phyloP scores from a whole-genome alignment of 2,329 filamentous ascomycete genomes.

The Trichoderma sp. region DNA sequence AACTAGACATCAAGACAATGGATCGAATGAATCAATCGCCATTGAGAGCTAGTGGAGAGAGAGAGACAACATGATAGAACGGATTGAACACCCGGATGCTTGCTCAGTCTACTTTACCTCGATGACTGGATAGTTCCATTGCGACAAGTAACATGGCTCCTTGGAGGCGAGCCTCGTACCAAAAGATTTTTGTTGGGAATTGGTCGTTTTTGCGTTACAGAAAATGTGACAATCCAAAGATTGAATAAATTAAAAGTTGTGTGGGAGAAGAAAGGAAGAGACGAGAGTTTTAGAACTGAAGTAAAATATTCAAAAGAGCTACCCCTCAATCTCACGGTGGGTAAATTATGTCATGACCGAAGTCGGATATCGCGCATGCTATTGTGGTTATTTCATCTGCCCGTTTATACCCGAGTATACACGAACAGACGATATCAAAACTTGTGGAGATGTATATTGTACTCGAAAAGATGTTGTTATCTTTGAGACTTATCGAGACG shows the following conservation, averaged over 20 bases:
- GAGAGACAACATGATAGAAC: constrained; percentile 9
- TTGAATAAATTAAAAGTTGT: background rate
- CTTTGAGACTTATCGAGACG: background rate
- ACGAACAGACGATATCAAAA: background rate
- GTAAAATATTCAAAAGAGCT: background rate
- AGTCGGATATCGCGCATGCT: constrained; percentile 6
- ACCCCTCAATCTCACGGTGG: constrained; percentile 18
- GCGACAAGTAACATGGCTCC: constrained; percentile 25
- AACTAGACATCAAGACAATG: background rate
- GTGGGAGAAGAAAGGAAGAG: background rate
- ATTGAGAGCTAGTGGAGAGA: background rate
- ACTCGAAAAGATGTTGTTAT: background rate
- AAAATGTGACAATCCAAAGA: background rate
- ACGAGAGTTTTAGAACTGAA: background rate
- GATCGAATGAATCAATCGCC: background rate
- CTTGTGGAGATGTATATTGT: background rate
- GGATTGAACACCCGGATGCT: constrained; percentile 46
- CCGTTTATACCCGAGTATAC: constrained; percentile 4
- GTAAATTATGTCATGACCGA: constrained; percentile 13
- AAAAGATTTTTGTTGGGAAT: background rate
- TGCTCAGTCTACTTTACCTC: constrained; percentile 46
- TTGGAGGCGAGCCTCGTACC: constrained; percentile 21
- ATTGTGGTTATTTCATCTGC: background rate
- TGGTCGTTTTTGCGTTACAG: background rate
- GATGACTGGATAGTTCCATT: constrained; percentile 38